A percentile compares a stretch with the other conserved stretches of the same genome.
These are phyloP conservation scores for Fraxinus americana DNA, from an alignment of 257 asterid species.

Conservation along the genomic window DNA sequence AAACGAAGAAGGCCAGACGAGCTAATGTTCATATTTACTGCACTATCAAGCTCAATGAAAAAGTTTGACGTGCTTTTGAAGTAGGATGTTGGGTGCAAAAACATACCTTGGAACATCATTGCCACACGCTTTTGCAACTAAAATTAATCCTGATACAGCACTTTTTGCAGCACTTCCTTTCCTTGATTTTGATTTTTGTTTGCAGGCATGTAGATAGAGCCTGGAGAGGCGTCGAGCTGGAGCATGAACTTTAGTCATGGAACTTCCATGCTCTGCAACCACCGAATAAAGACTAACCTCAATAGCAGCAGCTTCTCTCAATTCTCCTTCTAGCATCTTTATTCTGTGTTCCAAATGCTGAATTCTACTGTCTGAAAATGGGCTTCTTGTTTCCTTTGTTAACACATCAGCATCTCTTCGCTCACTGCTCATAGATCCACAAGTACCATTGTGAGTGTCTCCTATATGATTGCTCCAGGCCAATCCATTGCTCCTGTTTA, in stretches of 20 bases:
- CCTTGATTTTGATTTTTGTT: slow-evolving; percentile 43
- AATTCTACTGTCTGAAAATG: slow-evolving; percentile 44
- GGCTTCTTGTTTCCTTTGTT: slow-evolving; percentile 50
- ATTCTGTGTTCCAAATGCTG: slow-evolving; percentile 58
- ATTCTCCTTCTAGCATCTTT: slow-evolving; percentile 60
- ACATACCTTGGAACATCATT: slow-evolving; percentile 81
- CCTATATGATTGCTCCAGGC: slow-evolving; percentile 37
- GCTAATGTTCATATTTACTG: not conserved
- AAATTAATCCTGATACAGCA: slow-evolving; percentile 68
- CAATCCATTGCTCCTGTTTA: slow-evolving; percentile 49
- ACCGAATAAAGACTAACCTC: slow-evolving; percentile 78
- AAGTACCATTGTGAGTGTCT: slow-evolving; percentile 27
- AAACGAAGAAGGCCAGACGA: not conserved
- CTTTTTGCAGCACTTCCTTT: slow-evolving; percentile 67
- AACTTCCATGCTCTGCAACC: slow-evolving; percentile 84
- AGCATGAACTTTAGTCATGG: slow-evolving; percentile 78
- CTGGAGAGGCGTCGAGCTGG: slow-evolving; percentile 87
- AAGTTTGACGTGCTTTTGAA: not conserved
- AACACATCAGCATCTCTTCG: slow-evolving; percentile 40
- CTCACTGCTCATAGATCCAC: slow-evolving; percentile 28
- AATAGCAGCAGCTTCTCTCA: slow-evolving; percentile 81
- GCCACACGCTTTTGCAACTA: slow-evolving; percentile 85
- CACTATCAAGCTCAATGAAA: not conserved
- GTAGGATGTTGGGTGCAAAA: not conserved
- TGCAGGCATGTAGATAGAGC: slow-evolving; percentile 66